Base-by-base conservation (phyloP, 1,284 basidiomycete species). In the Tetrapyrgos nigripes region DNA sequence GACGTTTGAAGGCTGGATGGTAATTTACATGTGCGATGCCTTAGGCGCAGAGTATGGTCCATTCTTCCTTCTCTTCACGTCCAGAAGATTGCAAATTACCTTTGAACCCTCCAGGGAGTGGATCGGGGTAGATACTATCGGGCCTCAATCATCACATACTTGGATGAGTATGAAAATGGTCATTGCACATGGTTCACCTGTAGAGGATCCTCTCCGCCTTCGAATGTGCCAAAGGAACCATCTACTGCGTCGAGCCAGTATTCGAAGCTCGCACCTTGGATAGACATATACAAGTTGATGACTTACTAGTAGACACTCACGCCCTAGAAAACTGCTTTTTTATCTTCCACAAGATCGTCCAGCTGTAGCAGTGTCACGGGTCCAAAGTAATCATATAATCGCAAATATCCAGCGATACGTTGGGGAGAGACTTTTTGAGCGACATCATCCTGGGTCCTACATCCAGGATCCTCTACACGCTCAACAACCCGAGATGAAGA, bases 121-220 rank as follows among this genome's bases (percentile, higher is more conserved):
- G 67, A 55, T 72, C 69, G 24, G 59, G 59, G 23, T 70, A 70
- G 8, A 70, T 68, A 50, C 67, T 66, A 52, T 70, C 68, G 64
- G 68, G 17, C 44, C 14, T n/a, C 31, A 8, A 17, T 37, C 31
- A 21, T 23, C 19, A 49, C 13, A 27, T 11, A 26, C 21, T 13
- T 14, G 23, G n/a, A n/a, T n/a, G 49, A 44, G 29, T 10, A 58
- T 14, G 26, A 54, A 27, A 19, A 29, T 14, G 17, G 4, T 27
- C 47, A 33, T n/a, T n/a, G n/a, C n/a, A n/a, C n/a, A n/a, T n/a
- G n/a, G n/a, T n/a, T n/a, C 13, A 76, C 80, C 55, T 73, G 62
- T 4, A 35, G 66, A 6, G 80, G 78, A 65, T 86, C 82, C 43
- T 89, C 85, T 2, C 86, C 86, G 3, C 86, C 86, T 57, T 85